Evolutionary conservation across 192 early-diverging fungal genomes (phyloP).

Genomic region (Podochytrium sp.): DNA sequence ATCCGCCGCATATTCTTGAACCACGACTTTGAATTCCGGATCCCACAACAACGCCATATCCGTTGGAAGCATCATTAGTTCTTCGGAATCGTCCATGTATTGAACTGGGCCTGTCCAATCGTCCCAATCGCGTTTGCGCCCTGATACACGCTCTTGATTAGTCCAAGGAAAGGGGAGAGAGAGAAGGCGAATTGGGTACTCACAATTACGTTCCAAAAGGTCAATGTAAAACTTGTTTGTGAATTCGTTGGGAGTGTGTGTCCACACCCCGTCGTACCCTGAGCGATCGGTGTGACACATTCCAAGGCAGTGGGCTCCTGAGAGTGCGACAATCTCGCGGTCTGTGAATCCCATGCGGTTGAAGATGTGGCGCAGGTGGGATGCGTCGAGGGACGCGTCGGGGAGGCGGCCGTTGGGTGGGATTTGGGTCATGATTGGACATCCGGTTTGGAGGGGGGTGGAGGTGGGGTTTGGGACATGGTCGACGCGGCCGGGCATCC

Average conservation of each 20-base stretch:
- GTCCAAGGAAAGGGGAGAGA: neutral
- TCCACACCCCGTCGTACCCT: conserved; percentile 65
- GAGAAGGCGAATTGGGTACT: neutral
- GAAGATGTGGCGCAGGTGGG: conserved; percentile 66
- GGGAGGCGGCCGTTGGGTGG: conserved; percentile 72
- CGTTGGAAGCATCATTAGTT: conserved; percentile 58
- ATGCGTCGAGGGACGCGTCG: conserved; percentile 60
- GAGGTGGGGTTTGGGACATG: neutral
- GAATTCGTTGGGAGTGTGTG: conserved; percentile 81
- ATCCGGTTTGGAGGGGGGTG: neutral
- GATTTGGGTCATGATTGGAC: neutral
- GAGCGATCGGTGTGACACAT: conserved; percentile 62
- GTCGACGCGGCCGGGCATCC: conserved; percentile 51
- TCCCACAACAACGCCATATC: conserved; percentile 65
- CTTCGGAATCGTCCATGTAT: conserved; percentile 74
- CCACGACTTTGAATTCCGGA: conserved; percentile 59
- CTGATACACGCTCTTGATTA: neutral
- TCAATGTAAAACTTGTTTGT: conserved; percentile 89
- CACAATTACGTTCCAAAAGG: conserved; percentile 37
- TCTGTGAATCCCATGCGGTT: conserved; percentile 63
- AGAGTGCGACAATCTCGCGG: conserved; percentile 78
- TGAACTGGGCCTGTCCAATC: conserved; percentile 80
- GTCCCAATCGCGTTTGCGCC: conserved; percentile 39
- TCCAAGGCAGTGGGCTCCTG: conserved; percentile 35
- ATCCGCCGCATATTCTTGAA: conserved; percentile 68